phyloP scores from a whole-genome alignment of 768 basidiomycete species.

The Ephemerocybe angulata region DNA sequence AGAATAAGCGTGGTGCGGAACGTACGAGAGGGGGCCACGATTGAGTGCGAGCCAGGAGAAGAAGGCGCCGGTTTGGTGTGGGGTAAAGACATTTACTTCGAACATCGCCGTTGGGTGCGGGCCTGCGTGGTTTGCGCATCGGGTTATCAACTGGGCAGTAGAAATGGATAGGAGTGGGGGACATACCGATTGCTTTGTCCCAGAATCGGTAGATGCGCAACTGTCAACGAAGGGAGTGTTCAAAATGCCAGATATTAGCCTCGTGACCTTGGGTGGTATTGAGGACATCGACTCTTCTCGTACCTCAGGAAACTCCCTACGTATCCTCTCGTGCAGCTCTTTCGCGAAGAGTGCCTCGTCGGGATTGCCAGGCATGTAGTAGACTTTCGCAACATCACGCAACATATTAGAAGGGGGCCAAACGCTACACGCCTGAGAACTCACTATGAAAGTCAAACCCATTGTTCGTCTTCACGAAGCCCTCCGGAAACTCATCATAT shows the following conservation, averaged over 20 bases:
- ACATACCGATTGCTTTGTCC: conserved; percentile 60
- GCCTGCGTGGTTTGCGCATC: conserved; percentile 29
- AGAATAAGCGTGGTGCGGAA: conserved; percentile 9
- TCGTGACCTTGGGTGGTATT: not conserved
- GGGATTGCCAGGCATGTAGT: conserved; percentile 50
- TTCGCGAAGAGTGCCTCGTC: conserved; percentile 45
- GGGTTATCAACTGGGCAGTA: not conserved
- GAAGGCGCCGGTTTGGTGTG: conserved; percentile 65
- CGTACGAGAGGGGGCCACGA: conserved; percentile 70
- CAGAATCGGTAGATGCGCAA: conserved; percentile 58
- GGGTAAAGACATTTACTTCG: conserved; percentile 62
- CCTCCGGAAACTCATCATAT: conserved; percentile 53
- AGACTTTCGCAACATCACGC: conserved; percentile 53
- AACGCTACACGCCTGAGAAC: conserved; percentile 21
- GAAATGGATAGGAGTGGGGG: conserved; percentile 3
- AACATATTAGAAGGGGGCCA: no score
- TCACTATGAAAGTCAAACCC: conserved; percentile 75
- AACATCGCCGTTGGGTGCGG: conserved; percentile 74
- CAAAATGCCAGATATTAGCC: not conserved
- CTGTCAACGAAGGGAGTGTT: no score
- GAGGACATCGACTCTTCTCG: conserved; percentile 4
- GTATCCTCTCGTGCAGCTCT: conserved; percentile 55
- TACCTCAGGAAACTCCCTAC: conserved; percentile 69
- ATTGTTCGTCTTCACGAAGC: conserved; percentile 49
- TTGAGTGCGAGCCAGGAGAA: conserved; percentile 67